phyloP scores from a whole-genome alignment of 1,284 basidiomycete species.

The Ceratobasidium sp. region DNA sequence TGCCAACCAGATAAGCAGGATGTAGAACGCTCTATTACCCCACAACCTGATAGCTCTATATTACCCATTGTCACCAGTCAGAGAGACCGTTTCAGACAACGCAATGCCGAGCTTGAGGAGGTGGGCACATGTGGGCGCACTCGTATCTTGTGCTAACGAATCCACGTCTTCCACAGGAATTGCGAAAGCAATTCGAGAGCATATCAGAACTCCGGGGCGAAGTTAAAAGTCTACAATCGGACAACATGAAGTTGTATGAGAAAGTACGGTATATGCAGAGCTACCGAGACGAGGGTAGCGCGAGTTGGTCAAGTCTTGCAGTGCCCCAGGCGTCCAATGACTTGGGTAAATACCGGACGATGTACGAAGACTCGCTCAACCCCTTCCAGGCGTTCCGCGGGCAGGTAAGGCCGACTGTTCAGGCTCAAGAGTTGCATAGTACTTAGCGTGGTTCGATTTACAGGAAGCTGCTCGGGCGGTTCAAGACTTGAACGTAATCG shows the following conservation, averaged over 20 bases:
- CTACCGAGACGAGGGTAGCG: constrained; percentile 78
- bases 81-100: constrained; percentile 92
- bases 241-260: constrained; percentile 96
- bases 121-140: constrained; percentile 59
- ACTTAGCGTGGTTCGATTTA: constrained; percentile 3
- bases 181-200: constrained; percentile 92
- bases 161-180: constrained; percentile 68
- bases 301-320: constrained; percentile 52
- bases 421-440: neutral
- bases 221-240: constrained; percentile 88
- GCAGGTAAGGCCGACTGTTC: constrained; percentile 69
- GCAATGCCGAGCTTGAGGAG: constrained; percentile 97
- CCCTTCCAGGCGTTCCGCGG: constrained; percentile 98
- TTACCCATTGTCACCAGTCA: constrained; percentile 97
- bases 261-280: constrained; percentile 97
- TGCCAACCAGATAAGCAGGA: constrained; percentile 19
- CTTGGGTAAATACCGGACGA: constrained; percentile 88
- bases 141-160: constrained; percentile 32
- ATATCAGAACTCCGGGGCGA: constrained; percentile 92
- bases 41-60: constrained; percentile 82
- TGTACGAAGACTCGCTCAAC: constrained; percentile 97
- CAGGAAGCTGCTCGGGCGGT: constrained; percentile 95
- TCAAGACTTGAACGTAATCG: constrained; percentile 91
- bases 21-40: constrained; percentile 51
- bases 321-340: constrained; percentile 66